These are phyloP conservation scores for Curvularia sp. DNA, from an alignment of 2,329 filamentous ascomycete genomes.

Conservation along the genomic window DNA sequence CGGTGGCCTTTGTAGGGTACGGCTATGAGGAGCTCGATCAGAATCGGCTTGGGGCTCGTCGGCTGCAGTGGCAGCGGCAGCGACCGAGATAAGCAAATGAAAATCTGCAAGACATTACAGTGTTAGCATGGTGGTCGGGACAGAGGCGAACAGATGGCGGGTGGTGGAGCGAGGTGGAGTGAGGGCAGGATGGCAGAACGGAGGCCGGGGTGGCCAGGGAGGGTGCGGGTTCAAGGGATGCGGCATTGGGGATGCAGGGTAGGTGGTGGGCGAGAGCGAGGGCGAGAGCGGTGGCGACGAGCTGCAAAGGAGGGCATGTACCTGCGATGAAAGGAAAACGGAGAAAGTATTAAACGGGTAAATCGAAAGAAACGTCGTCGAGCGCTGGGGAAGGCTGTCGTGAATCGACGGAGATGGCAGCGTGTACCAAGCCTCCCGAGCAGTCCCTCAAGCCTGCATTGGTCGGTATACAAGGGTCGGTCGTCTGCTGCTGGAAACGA, in stretches of 20 bases:
- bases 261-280: constrained; percentile 31
- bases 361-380: constrained; percentile 45
- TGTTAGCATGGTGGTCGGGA: constrained; percentile 28
- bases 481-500: constrained; percentile 33
- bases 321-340: constrained; percentile 38
- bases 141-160: constrained; percentile 8
- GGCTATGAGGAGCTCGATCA: constrained; percentile 31
- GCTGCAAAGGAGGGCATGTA: constrained; percentile 35
- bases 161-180: constrained; percentile 18
- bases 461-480: constrained; percentile 37
- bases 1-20: constrained; percentile 36
- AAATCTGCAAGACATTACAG: constrained; percentile 23
- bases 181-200: constrained; percentile 15
- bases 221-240: constrained; percentile 28
- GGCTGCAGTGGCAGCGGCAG: constrained; percentile 22
- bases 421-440: constrained; percentile 52
- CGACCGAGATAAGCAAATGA: constrained; percentile 24
- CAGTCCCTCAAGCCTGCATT: constrained; percentile 51
- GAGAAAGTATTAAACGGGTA: constrained; percentile 49
- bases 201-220: constrained; percentile 26
- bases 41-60: constrained; percentile 24
- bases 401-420: constrained; percentile 51
- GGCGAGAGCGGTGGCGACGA: constrained; percentile 18
- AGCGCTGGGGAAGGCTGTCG: constrained; percentile 49
- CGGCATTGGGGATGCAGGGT: constrained; percentile 15